A percentile compares a stretch with the other conserved stretches of the same genome.
phyloP scores from a whole-genome alignment of 2,329 filamentous ascomycete species.

The Fusarium scirpi region DNA sequence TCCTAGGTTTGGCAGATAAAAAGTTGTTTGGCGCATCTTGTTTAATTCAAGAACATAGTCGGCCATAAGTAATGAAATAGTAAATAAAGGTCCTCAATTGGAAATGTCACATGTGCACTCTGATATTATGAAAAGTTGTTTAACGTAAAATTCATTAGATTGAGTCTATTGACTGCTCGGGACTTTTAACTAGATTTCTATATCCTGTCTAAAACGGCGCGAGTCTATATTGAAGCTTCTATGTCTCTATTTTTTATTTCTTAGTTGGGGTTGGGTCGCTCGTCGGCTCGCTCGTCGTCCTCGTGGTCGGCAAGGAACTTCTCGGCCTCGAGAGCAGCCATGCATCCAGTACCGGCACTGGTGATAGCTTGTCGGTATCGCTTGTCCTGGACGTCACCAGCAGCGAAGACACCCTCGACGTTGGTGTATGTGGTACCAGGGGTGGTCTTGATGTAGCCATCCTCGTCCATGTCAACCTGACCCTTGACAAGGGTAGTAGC shows the following conservation, averaged over 20 bases:
- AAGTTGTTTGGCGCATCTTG: conserved; percentile 9
- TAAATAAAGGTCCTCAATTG: conserved; percentile 1
- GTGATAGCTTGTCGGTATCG: conserved; percentile 97
- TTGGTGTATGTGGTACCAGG: conserved; percentile 91
- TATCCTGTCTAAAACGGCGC: conserved; percentile 37
- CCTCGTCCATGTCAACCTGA: conserved; percentile 87
- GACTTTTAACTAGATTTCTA: conserved; percentile 36
- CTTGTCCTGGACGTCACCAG: conserved; percentile 99
- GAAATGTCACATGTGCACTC: neutral
- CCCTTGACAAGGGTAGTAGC: conserved; percentile 91
- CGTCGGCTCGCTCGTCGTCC: conserved; percentile 35
- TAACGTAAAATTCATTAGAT: conserved; percentile 22
- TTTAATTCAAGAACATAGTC: neutral
- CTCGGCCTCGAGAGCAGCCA: conserved; percentile 95
- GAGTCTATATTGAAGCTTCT: conserved; percentile 41
- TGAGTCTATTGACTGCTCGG: conserved; percentile 29
- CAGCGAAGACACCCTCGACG: conserved; percentile 92
- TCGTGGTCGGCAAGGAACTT: conserved; percentile 88
- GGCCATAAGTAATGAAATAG: conserved; percentile 26
- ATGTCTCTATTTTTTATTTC: conserved; percentile 15
- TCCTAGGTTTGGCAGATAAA: conserved; percentile 20
- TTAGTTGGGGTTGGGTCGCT: conserved; percentile 29
- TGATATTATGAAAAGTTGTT: neutral
- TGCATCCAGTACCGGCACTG: conserved; percentile 93
- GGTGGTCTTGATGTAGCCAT: conserved; percentile 91